These are phyloP conservation scores for Bisporella sp. DNA, from an alignment of 2,329 filamentous ascomycete species.

Conservation along the genomic window DNA sequence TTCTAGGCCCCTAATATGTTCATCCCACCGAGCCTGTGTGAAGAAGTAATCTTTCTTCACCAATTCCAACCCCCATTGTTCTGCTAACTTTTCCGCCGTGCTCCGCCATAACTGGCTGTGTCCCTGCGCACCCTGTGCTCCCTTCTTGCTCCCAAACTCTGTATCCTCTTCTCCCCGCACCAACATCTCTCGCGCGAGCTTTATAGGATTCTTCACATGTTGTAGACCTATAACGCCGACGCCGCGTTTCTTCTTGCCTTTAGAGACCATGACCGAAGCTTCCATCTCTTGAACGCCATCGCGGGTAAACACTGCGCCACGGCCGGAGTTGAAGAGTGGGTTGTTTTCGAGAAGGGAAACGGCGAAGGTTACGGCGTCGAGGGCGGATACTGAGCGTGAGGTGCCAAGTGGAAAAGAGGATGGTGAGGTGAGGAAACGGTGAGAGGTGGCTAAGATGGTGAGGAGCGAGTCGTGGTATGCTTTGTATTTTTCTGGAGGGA, in stretches of 20 bases:
- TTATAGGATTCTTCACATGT: constrained; percentile 72
- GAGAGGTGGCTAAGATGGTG: constrained; percentile 49
- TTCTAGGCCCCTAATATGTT: constrained; percentile 56
- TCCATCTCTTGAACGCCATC: constrained; percentile 81
- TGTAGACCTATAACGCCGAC: constrained; percentile 69
- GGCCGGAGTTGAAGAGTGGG: constrained; percentile 75
- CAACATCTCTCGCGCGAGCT: constrained; percentile 65
- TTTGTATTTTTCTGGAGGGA: constrained; percentile 50
- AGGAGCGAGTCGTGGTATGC: constrained; percentile 54
- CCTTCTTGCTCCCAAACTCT: constrained; percentile 33
- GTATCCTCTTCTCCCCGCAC: constrained; percentile 58
- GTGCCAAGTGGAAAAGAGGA: constrained; percentile 48
- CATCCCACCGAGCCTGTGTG: constrained; percentile 71
- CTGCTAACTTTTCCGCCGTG: constrained; percentile 63
- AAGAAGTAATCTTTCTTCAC: constrained; percentile 68
- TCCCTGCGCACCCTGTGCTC: constrained; percentile 42
- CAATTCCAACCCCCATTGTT: constrained; percentile 61
- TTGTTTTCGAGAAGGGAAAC: constrained; percentile 72
- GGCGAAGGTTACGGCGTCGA: constrained; percentile 69
- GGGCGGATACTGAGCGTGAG: constrained; percentile 39
- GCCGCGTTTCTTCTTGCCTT: constrained; percentile 65
- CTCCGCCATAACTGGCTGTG: constrained; percentile 64
- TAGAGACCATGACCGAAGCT: constrained; percentile 78
- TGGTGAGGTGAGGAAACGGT: constrained; percentile 40
- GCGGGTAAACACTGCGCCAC: constrained; percentile 80